Evolutionary conservation across 2,329 filamentous ascomycete genomes (phyloP), one percentile per base, ranked within the genome.

Genomic region (Neoarthrinium moseri): DNA sequence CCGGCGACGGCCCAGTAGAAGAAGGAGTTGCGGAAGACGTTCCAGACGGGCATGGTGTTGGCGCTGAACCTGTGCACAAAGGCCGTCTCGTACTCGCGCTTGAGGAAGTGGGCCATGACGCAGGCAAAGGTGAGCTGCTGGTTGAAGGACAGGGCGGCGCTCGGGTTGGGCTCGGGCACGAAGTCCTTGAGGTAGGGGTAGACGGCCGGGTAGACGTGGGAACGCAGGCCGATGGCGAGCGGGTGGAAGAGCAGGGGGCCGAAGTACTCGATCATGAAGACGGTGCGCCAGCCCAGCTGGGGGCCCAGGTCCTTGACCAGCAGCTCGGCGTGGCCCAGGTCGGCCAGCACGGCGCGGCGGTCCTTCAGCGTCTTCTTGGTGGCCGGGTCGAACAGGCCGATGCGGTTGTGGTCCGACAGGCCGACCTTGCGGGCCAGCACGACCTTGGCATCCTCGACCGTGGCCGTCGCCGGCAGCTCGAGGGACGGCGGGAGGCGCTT

Each of bases 61-160:
- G 87, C 83, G 46, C 90, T 92, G 77, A 99, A 99, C 64, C 89
- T 90, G 77, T 99, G 94, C 51, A 99, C 81, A 65, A 94, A 96
- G 51, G 96, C 64, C 1, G 94, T 97, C 74, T 99, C 94, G 54
- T 89, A 78, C 74, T 99, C 94, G 62, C 94, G 91, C 80, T 99
- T 99, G 64, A 89, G 55, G 69, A 96, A 99, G 75, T 99, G 94
- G 11, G 87, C 68, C 46, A 84, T 72, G 59, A 96, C 81, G 65
- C 96, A 81, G 50, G 72, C 71, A 63, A 91, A 86, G 41, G 85
- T 79, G 42, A 96, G 75, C 57, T 78, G 81, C 69, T 99, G 94
- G 3, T 80, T 75, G 74, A 71, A 64, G 62, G 79, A 72, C 77
- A 94, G 60, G 75, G 73, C 27, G 71, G 67, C 33, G 71, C 66